Base-by-base conservation (phyloP, 257 asterid genomes). In the Nicotiana tomentosiformis region DNA sequence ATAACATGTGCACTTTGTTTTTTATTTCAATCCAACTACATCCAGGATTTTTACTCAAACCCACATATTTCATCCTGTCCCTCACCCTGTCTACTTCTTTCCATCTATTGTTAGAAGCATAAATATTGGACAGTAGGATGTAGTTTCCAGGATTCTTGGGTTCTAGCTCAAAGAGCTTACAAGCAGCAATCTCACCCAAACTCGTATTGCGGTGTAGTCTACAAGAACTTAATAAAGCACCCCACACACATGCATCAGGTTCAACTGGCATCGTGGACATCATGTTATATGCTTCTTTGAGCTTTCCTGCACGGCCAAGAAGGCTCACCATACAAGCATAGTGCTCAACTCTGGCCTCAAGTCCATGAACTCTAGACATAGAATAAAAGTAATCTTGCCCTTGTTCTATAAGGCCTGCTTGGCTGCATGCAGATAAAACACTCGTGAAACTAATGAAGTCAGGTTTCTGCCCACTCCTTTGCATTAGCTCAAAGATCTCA, bases 21-120 rank as follows among this genome's bases (percentile, higher is more conserved):
- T 95, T 93, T 3, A 93, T 84, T 91, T 93, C 99, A 80, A 93
- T 93, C 99, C 99, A 95, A 93, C 99, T 95, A 86, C 93, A 93
- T 61, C 98, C 97, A 2, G 98, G 99, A 86, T 90, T 90, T 89
- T 95, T 95, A 88, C 88, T 88, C 87, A 95, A 82, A 14, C 97
- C 98, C 84, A 87, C 88, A 43, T 66, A 85, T 81, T 85, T 90
- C 98, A 95, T 95, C 43, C 65, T 83, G 87, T 93, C 93, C 90
- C 99, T 85, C 26, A 95, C 86, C 82, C 69, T 89, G 77, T 91
- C 89, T 26, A 92, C 94, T 84, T 92, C 94, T 81, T 89, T 88
- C 95, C 95, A 95, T 82, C 87, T 93, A 51, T 95, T 92, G 80
- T 87, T 90, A 61, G 97, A 91, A 7, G 99, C 98, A 79, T 95